A percentile compares a stretch with the other conserved stretches of the same genome.
Conservation (phyloP, 1,284 basidiomycete species). For the Earliella scabrosa region DNA sequence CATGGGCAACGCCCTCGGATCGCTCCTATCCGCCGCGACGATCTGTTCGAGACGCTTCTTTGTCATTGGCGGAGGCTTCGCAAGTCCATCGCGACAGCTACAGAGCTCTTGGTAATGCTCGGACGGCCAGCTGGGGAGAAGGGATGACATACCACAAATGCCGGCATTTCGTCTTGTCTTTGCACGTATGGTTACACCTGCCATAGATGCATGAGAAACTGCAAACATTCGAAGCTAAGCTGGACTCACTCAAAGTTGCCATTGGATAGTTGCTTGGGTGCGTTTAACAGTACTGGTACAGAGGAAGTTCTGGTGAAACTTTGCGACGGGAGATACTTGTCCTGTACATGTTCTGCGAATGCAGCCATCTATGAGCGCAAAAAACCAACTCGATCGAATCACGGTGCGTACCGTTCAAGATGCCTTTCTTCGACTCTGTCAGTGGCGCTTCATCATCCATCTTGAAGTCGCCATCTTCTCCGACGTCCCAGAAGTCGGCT, state of each 20-base stretch:
- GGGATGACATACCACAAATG: constrained; percentile 65
- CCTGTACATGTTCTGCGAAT: no score
- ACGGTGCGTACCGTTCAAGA: background rate
- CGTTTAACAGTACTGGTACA: no score
- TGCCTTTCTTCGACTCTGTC: background rate
- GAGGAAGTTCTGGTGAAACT: no score
- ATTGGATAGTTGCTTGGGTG: constrained; percentile 40
- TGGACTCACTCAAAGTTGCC: constrained; percentile 55
- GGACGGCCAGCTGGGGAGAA: no score
- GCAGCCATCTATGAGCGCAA: no score
- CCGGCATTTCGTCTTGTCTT: constrained; percentile 72
- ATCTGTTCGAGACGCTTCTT: constrained; percentile 34
- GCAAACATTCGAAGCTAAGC: no score
- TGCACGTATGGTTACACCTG: constrained; percentile 83
- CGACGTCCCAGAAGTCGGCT: constrained; percentile 67
- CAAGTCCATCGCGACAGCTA: constrained; percentile 74
- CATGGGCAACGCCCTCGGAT: background rate
- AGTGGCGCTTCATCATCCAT: constrained; percentile 32
- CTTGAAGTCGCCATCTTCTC: constrained; percentile 40
- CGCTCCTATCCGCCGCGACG: constrained; percentile 8
- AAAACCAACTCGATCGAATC: no score
- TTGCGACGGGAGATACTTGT: no score
- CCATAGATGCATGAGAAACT: background rate
- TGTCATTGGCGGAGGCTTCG: constrained; percentile 51
- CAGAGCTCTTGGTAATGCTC: no score